Conservation (phyloP, 78 protist genomes). For the Dictyostelium intermedium region DNA sequence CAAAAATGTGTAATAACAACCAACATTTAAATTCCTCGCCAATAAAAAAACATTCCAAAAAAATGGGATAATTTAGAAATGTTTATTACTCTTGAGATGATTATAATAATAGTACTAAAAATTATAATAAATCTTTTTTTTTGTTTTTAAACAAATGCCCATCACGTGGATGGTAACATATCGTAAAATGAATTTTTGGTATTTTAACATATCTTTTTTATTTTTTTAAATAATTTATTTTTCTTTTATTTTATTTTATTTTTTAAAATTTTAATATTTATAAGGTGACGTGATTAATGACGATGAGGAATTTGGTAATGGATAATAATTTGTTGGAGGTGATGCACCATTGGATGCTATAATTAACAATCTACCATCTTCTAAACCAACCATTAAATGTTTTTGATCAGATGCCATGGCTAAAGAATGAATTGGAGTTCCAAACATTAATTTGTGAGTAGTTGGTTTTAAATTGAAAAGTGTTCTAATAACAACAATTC, state of each 20-base stretch:
- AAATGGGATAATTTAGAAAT: not conserved
- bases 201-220: not conserved
- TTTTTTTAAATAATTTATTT: not conserved
- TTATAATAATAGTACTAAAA: not conserved
- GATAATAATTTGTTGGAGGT: not conserved
- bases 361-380: constrained; percentile 62
- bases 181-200: not conserved
- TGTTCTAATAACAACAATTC: constrained; percentile 44
- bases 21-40: not conserved
- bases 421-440: constrained; percentile 32
- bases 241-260: not conserved
- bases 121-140: not conserved
- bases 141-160: not conserved
- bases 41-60: not conserved
- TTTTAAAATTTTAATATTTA: not conserved
- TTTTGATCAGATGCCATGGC: constrained; percentile 70
- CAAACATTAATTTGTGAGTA: constrained; percentile 33
- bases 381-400: constrained; percentile 73
- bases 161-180: not conserved
- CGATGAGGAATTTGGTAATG: not conserved
- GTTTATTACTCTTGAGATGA: not conserved
- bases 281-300: not conserved
- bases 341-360: constrained; percentile 2
- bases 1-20: not conserved
- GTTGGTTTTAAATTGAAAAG: constrained; percentile 50